Conservation (phyloP, 2,329 filamentous ascomycete genomes). For the Ascochyta lentis region DNA sequence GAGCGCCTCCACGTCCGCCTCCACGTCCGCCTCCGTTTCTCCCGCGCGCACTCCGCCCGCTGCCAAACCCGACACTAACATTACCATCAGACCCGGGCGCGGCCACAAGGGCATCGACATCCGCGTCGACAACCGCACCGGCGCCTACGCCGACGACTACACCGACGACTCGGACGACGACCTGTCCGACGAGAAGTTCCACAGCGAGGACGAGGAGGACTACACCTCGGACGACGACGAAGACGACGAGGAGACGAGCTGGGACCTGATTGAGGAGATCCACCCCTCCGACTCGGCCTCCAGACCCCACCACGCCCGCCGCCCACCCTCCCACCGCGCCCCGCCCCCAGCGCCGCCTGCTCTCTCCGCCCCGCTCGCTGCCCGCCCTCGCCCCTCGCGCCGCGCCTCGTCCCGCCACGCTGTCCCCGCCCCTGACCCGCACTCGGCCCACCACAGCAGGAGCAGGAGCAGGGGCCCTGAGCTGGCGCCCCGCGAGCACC, state of each 20-base stretch:
- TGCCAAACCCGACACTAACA: conserved; percentile 47
- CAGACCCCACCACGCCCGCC: conserved; percentile 42
- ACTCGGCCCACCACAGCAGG: conserved; percentile 42
- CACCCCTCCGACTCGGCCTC: conserved; percentile 59
- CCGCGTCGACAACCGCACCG: conserved; percentile 46
- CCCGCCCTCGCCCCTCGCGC: conserved; percentile 48
- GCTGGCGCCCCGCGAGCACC: conserved; percentile 37
- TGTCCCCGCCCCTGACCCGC: conserved; percentile 39
- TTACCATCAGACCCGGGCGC: conserved; percentile 42
- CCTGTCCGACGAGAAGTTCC: conserved; percentile 42
- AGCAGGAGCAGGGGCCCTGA: conserved; percentile 35
- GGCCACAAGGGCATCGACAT: conserved; percentile 46
- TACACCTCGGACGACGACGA: conserved; percentile 45
- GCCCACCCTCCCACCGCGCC: conserved; percentile 41
- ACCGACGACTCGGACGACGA: conserved; percentile 41
- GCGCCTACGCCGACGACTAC: conserved; percentile 40
- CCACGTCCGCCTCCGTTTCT: conserved; percentile 29
- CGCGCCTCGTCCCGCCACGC: conserved; percentile 51
- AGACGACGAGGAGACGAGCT: conserved; percentile 29
- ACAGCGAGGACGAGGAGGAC: conserved; percentile 38
- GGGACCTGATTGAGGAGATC: conserved; percentile 46
- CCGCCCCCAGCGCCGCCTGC: conserved; percentile 35
- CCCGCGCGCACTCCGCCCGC: conserved; percentile 27
- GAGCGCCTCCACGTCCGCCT: conserved; percentile 34
- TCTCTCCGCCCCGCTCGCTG: conserved; percentile 40